Evolutionary conservation across 139 green algal species (phyloP), one percentile per base, ranked within the genome.

Genomic region (Chlorella vulgaris): DNA sequence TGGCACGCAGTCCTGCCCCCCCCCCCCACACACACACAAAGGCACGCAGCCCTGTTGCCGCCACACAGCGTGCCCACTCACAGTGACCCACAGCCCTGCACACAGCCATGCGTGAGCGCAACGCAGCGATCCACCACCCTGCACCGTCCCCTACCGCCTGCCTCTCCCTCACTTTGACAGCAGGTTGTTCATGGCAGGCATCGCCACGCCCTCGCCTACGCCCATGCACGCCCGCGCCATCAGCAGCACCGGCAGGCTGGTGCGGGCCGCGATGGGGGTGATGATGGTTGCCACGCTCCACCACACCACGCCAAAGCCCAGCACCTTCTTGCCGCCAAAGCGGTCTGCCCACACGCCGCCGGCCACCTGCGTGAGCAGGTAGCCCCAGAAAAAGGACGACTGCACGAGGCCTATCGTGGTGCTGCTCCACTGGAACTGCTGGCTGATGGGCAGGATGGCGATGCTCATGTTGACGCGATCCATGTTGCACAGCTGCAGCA

Each of bases 181-280:
- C 80, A 99, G 81, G 77, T 95, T 97, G 89, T 99, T 99, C 96
- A 99, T 99, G 10, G 96, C 94, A 0, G 96, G 96, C 95, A 99
- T 98, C 58, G 96, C 96, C 60, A 99, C 96, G 7, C 96, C 96
- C 85, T 99, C 96, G 2, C 96, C 96, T 4, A 99, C 85, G 68
- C 96, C 96, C 95, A 99, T 99, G 74, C 94, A 92, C 2, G 91
- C 92, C 39, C 96, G 85, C 2, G 91, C 89, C 28, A 83, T 80
- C 73, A 99, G 87, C 63, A 99, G 93, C 15, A 85, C 66, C 0
- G 91, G 90, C 69, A 99, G 91, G 43, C 94, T 94, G 63, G 90
- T 42, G 19, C 83, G 40, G 3, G 96, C 96, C 26, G 96, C 96
- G 2, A 95, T n/a, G 15, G 96, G 96, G 1, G 96, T 99, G 40